These are phyloP conservation scores for Boletus speciosus DNA, from an alignment of 768 basidiomycete genomes.

Conservation along the genomic window DNA sequence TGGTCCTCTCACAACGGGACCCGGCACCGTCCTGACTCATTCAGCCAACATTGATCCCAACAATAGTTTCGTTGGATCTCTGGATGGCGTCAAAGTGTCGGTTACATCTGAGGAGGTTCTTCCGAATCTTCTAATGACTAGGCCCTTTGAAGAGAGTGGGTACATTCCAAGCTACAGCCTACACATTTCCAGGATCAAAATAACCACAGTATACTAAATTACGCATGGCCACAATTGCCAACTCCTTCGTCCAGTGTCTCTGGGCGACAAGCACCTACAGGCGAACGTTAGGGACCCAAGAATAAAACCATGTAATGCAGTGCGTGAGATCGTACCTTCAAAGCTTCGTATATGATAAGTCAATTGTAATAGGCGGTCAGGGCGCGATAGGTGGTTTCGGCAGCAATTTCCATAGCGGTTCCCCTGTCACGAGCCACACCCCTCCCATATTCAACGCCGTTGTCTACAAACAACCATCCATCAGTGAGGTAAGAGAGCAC, in stretches of 20 bases:
- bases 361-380: slow-evolving; percentile 20
- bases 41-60: background rate
- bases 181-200: background rate
- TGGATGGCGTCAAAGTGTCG: background rate
- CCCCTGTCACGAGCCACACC: slow-evolving; percentile 27
- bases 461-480: slow-evolving; percentile 11
- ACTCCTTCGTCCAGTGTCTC: background rate
- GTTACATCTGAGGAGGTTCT: background rate
- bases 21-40: background rate
- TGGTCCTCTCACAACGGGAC: background rate
- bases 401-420: slow-evolving; percentile 30
- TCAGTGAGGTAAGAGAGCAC: background rate
- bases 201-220: slow-evolving; percentile 1
- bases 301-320: background rate
- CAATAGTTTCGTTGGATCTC: background rate
- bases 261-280: background rate
- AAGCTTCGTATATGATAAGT: background rate
- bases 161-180: slow-evolving; percentile 5
- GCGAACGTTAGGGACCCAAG: background rate
- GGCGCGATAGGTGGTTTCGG: slow-evolving; percentile 25
- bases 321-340: slow-evolving; percentile 1
- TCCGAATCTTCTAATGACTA: background rate
- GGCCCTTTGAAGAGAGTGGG: background rate
- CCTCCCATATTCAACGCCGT: slow-evolving; percentile 26
- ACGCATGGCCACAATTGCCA: background rate